Percentiles rank a stretch among this genome's conserved stretches.
phyloP scores from a whole-genome alignment of 2,329 filamentous ascomycete genomes.

The Laburnicola sp. region DNA sequence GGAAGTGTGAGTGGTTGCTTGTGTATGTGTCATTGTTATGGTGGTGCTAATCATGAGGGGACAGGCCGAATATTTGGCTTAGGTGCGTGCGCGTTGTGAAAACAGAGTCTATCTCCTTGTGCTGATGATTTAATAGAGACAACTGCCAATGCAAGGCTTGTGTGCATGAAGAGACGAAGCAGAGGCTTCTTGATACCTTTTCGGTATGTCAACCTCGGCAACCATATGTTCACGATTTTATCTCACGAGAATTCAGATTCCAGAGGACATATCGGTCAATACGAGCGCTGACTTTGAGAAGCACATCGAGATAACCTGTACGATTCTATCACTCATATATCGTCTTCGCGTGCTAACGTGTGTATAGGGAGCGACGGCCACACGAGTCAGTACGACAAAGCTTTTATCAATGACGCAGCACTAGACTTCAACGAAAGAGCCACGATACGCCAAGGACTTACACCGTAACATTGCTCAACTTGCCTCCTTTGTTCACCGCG shows the following conservation, averaged over 20 bases:
- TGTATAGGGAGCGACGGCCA: conserved; percentile 63
- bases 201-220: conserved; percentile 51
- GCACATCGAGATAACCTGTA: conserved; percentile 31
- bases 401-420: conserved; percentile 57
- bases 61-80: conserved; percentile 47
- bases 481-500: conserved; percentile 4
- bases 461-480: conserved; percentile 22
- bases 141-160: conserved; percentile 71
- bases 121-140: conserved; percentile 55
- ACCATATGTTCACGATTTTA: background rate
- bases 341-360: background rate
- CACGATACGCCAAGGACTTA: conserved; percentile 31
- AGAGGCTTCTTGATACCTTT: conserved; percentile 70
- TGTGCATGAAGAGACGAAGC: conserved; percentile 70
- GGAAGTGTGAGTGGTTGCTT: conserved; percentile 7
- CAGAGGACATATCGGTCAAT: conserved; percentile 31
- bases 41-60: background rate
- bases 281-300: conserved; percentile 5
- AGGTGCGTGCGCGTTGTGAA: conserved; percentile 19
- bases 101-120: background rate
- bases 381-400: conserved; percentile 66
- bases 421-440: conserved; percentile 46
- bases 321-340: background rate
- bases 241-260: conserved; percentile 24
- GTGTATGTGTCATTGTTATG: background rate